Evolutionary conservation across 2,329 filamentous ascomycete species (phyloP).

Genomic region (Elsinoe necatrix): DNA sequence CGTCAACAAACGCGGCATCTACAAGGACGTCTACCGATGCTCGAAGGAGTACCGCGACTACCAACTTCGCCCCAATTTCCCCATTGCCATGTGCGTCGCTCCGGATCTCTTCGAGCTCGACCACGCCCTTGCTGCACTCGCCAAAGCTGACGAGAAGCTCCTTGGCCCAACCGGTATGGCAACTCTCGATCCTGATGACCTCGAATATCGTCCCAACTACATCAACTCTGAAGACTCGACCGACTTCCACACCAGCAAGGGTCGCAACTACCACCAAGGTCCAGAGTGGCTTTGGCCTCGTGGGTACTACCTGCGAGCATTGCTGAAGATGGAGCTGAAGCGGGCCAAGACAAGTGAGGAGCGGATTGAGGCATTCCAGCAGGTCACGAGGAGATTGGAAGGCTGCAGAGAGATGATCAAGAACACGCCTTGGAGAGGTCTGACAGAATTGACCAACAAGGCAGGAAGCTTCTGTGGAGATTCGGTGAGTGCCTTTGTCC

Average conservation of each 20-base stretch:
- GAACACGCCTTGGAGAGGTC: constrained; percentile 75
- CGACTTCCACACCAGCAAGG: constrained; percentile 87
- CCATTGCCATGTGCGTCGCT: constrained; percentile 90
- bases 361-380: constrained; percentile 82
- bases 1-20: constrained; percentile 87
- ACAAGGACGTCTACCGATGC: constrained; percentile 92
- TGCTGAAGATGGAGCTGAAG: constrained; percentile 81
- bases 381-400: constrained; percentile 72
- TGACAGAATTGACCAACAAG: constrained; percentile 90
- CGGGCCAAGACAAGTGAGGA: constrained; percentile 60
- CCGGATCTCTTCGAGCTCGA: constrained; percentile 73
- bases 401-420: constrained; percentile 80
- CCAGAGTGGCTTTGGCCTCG: constrained; percentile 98
- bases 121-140: constrained; percentile 72
- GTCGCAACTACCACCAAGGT: constrained; percentile 94
- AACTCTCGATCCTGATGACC: constrained; percentile 81
- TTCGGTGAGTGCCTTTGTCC: constrained; percentile 55
- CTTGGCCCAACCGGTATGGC: constrained; percentile 90
- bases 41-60: constrained; percentile 97
- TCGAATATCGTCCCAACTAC: constrained; percentile 93
- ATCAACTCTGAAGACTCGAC: constrained; percentile 87
- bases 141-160: constrained; percentile 68
- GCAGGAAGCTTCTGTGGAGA: constrained; percentile 74
- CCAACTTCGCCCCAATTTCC: constrained; percentile 87
- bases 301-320: constrained; percentile 85